phyloP scores from a whole-genome alignment of 305 asterid species.

The Nicotiana rustica region DNA sequence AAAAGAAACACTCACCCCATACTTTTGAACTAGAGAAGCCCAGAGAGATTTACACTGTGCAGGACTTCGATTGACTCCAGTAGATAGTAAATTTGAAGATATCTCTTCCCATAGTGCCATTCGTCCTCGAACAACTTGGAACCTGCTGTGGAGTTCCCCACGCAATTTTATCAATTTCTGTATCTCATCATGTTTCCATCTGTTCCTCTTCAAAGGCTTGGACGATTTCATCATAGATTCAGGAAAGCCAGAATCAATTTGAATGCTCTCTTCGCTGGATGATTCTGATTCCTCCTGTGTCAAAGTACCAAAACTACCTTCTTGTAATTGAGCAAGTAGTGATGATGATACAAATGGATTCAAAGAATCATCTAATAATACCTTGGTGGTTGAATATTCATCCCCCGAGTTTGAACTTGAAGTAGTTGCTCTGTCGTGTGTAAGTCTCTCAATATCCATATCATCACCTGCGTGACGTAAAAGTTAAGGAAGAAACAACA shows the following conservation, averaged over 20 bases:
- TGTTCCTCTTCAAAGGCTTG: slow-evolving; percentile 69
- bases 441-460: slow-evolving; percentile 45
- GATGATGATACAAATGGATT: slow-evolving; percentile 55
- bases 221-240: slow-evolving; percentile 58
- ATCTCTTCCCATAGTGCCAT: slow-evolving; percentile 99
- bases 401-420: slow-evolving; percentile 47
- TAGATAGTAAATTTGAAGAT: slow-evolving; percentile 67
- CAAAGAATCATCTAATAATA: slow-evolving; percentile 60
- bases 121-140: slow-evolving; percentile 90
- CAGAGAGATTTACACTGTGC: slow-evolving; percentile 97
- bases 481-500: slow-evolving; percentile 3
- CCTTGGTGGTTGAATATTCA: slow-evolving; percentile 42
- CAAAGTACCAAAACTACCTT: slow-evolving; percentile 44
- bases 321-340: slow-evolving; percentile 37
- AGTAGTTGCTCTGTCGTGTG: slow-evolving; percentile 51
- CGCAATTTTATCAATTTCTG: slow-evolving; percentile 80
- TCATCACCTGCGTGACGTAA: slow-evolving; percentile 50
- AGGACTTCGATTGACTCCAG: slow-evolving; percentile 79
- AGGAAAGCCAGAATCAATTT: slow-evolving; percentile 52
- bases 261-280: slow-evolving; percentile 48
- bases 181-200: slow-evolving; percentile 94
- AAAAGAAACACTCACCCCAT: slow-evolving; percentile 66
- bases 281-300: slow-evolving; percentile 48
- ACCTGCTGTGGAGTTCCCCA: slow-evolving; percentile 82
- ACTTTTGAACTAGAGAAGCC: slow-evolving; percentile 94